Evolutionary conservation across 2,329 filamentous ascomycete genomes (phyloP).

Genomic region (Helotiales sp.): DNA sequence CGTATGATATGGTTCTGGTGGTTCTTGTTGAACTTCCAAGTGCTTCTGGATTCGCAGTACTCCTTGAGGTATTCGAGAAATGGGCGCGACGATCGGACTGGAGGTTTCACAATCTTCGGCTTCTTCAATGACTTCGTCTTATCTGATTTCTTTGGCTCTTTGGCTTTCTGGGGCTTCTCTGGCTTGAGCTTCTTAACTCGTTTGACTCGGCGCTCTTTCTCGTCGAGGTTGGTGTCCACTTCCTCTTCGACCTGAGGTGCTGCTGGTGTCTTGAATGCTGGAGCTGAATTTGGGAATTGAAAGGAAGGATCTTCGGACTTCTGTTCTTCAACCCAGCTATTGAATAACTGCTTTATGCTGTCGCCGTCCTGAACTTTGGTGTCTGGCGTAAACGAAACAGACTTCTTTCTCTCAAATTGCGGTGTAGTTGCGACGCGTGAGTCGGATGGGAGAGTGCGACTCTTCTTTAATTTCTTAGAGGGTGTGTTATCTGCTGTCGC

Average conservation of each 20-base stretch:
- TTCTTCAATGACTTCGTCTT: no score
- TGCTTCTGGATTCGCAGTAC: slow-evolving; percentile 68
- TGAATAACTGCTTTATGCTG: slow-evolving; percentile 51
- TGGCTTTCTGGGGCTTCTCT: slow-evolving; percentile 16
- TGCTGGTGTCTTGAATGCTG: slow-evolving; percentile 29
- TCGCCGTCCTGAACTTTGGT: slow-evolving; percentile 59
- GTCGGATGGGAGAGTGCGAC: slow-evolving; percentile 11
- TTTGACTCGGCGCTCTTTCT: slow-evolving; percentile 32
- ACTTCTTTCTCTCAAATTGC: slow-evolving; percentile 46
- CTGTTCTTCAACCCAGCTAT: slow-evolving; percentile 46
- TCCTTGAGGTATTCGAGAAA: slow-evolving; percentile 75
- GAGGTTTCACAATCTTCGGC: slow-evolving; percentile 22
- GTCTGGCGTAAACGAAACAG: slow-evolving; percentile 64
- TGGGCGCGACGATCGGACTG: slow-evolving; percentile 47
- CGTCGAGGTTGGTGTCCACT: slow-evolving; percentile 29
- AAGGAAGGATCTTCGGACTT: slow-evolving; percentile 33
- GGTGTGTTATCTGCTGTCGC: slow-evolving; percentile 18
- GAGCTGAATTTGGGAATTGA: slow-evolving; percentile 17
- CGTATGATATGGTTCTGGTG: slow-evolving; percentile 84
- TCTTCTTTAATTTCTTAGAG: slow-evolving; percentile 32
- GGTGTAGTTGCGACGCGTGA: slow-evolving; percentile 29
- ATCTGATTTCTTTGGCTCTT: slow-evolving; percentile 18
- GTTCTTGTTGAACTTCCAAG: slow-evolving; percentile 97
- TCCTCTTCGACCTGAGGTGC: slow-evolving; percentile 31
- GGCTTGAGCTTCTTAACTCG: slow-evolving; percentile 31